Base-by-base conservation (phyloP, 805 yeast species). In the Pichia eremophila region DNA sequence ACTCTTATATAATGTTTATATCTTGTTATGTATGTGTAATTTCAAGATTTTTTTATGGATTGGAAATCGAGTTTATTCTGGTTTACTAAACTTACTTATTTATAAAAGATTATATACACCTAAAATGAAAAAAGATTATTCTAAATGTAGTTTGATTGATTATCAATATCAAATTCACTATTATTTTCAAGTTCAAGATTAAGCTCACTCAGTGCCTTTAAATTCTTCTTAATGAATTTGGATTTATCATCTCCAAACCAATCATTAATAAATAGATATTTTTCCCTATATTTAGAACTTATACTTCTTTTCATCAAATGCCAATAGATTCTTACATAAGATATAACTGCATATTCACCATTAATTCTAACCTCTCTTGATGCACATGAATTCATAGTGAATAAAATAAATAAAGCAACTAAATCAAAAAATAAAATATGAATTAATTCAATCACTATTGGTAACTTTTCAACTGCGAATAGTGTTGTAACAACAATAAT, bases 231-330 rank as follows among this genome's bases (percentile, higher is more conserved):
- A 3, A 51, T 25, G n/a, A 43, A 53, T 19, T 41, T 40, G 27
- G 43, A 46, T 34, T 50, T 52, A 28, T 46, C 46, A 42, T 54
- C 57, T n/a, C 57, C 57, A 44, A 46, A 54, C 57, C 56, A 54
- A 44, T 52, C 54, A 46, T 54, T 48, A 11, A 52, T 22, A 34
- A 52, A 50, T 18, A 40, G 6, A 40, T 54, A 54, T 11, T 40
- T 22, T 15, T 41, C 36, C 25, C 43, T 32, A 37, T 50, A 37
- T n/a, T 10, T 27, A 9, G 4, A 15, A 18, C 36, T 41, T 22
- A 35, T 4, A 8, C 22, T 32, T 27, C 18, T 36, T 31, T 35
- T 42, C 3, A 48, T 6, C 19, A 47, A 42, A 28, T 43, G 50
- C 44, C 50, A 45, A 39, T 49, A 50, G 8, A 52, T 54, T 3